These are phyloP conservation scores for Penicillium sclerotigenum DNA, from an alignment of 2,329 filamentous ascomycete genomes.

Conservation along the genomic window DNA sequence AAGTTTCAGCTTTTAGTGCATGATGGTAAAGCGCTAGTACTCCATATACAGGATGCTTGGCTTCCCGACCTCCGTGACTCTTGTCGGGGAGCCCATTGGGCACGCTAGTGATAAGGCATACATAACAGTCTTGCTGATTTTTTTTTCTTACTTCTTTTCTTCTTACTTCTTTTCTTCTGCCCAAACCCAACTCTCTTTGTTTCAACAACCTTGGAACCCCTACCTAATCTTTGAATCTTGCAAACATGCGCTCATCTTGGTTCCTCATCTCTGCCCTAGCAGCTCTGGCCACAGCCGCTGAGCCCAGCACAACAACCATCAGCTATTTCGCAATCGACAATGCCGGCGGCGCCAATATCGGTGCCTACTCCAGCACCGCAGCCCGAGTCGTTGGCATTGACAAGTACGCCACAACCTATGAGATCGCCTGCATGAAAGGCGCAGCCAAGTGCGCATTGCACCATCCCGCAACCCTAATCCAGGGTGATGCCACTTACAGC, in stretches of 20 bases:
- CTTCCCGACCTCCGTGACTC: neutral
- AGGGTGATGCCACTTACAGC: constrained; percentile 11
- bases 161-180: neutral
- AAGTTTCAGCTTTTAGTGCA: neutral
- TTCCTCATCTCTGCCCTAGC: constrained; percentile 2
- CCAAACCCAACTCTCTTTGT: neutral
- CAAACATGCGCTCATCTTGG: constrained; percentile 6
- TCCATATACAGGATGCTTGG: neutral
- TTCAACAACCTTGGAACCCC: neutral
- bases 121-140: neutral
- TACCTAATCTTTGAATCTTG: neutral
- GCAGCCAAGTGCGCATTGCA: constrained; percentile 1
- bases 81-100: neutral
- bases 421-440: neutral
- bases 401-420: constrained; percentile 10
- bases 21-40: neutral
- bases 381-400: constrained; percentile 2
- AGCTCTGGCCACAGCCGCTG: neutral
- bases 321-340: constrained; percentile 2
- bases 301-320: constrained; percentile 6
- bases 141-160: neutral
- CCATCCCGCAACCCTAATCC: constrained; percentile 5
- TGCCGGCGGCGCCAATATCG: neutral
- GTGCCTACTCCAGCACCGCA: constrained; percentile 2
- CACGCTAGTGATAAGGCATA: neutral